A percentile compares a stretch with the other conserved stretches of the same genome.
phyloP scores from a whole-genome alignment of 129 eudicot species.

The Pseudognaphalium luteoalbum region DNA sequence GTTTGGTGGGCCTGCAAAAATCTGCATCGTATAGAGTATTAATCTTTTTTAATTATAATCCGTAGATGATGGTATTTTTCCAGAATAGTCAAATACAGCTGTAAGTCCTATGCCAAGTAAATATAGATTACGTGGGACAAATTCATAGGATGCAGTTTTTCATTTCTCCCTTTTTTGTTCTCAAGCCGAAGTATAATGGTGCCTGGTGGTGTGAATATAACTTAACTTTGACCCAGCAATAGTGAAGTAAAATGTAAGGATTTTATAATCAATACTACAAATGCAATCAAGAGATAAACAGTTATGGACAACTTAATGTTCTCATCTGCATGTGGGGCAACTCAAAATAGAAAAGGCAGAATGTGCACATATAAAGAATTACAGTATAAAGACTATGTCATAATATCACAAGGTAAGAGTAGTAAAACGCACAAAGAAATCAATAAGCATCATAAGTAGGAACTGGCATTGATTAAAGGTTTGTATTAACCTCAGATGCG shows the following conservation, averaged over 20 bases:
- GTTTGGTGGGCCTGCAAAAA: neutral
- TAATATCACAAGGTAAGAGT: neutral
- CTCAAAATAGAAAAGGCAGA: neutral
- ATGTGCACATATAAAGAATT: neutral
- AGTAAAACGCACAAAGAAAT: neutral
- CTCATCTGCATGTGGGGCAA: neutral
- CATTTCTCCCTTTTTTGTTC: neutral
- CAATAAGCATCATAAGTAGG: neutral
- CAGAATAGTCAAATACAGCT: neutral
- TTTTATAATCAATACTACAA: neutral
- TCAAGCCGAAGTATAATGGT: neutral
- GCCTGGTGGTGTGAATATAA: neutral
- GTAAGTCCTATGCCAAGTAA: neutral
- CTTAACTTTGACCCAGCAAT: neutral
- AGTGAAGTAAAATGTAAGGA: neutral
- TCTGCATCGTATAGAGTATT: neutral
- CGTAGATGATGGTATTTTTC: neutral
- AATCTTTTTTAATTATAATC: neutral
- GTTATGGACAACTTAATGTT: neutral
- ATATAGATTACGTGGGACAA: neutral
- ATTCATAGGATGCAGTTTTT: neutral
- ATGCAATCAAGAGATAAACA: neutral
- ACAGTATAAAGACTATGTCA: neutral
- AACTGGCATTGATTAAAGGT: neutral
- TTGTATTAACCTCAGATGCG: constrained; percentile 2